A percentile compares a stretch with the other conserved stretches of the same genome.
phyloP scores from a whole-genome alignment of 805 yeast genomes.

The Candida vaughaniae region DNA sequence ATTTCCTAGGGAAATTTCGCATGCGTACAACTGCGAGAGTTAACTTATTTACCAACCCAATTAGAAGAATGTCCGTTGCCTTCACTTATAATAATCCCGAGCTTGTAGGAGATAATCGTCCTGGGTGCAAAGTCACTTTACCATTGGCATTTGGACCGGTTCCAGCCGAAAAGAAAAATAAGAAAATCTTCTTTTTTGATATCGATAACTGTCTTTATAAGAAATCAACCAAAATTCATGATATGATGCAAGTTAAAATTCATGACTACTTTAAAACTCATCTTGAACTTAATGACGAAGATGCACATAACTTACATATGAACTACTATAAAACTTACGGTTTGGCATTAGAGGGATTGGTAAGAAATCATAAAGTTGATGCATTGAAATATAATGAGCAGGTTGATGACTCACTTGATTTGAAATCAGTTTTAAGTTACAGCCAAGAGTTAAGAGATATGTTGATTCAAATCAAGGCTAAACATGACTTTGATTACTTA shows the following conservation, averaged over 20 bases:
- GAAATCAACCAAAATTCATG: slow-evolving; percentile 73
- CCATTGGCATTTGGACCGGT: slow-evolving; percentile 36
- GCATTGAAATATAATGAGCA: slow-evolving; percentile 84
- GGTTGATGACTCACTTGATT: slow-evolving; percentile 91
- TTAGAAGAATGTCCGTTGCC: slow-evolving; percentile 3
- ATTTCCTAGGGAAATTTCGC: no score
- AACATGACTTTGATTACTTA: slow-evolving; percentile 59
- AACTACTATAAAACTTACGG: slow-evolving; percentile 86
- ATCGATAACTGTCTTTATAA: slow-evolving; percentile 90
- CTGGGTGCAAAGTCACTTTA: slow-evolving; percentile 23
- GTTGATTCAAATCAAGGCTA: slow-evolving; percentile 43
- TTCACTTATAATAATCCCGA: slow-evolving; percentile 27
- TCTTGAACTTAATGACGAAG: slow-evolving; percentile 62
- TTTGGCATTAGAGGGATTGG: slow-evolving; percentile 88
- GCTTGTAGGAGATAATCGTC: slow-evolving; percentile 13
- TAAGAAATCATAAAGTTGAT: slow-evolving; percentile 66
- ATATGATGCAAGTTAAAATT: slow-evolving; percentile 83
- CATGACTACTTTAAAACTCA: slow-evolving; percentile 73
- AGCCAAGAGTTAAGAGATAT: slow-evolving; percentile 52
- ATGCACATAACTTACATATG: slow-evolving; percentile 69
- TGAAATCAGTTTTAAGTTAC: slow-evolving; percentile 73
- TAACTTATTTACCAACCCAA: no score
- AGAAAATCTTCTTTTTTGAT: slow-evolving; percentile 71
- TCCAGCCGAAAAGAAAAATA: slow-evolving; percentile 21
- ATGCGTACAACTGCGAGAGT: no score